phyloP scores from a whole-genome alignment of 2,329 filamentous ascomycete genomes.

The Metarhizium rileyi region DNA sequence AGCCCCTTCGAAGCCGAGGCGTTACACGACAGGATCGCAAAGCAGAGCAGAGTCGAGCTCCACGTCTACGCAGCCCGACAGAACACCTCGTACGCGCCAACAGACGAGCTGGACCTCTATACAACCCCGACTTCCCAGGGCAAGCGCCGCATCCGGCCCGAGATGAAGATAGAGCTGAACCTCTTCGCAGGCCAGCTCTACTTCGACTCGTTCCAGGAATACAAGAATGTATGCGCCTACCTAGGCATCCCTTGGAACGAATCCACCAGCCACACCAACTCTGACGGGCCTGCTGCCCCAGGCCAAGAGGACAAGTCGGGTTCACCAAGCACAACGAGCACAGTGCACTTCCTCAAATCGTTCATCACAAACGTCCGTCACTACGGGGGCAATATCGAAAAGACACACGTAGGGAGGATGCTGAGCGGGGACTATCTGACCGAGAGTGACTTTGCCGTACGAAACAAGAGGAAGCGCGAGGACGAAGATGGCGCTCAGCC shows the following conservation, averaged over 20 bases:
- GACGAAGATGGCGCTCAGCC: neutral
- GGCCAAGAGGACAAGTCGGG: neutral
- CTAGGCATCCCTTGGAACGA: slow-evolving; percentile 35
- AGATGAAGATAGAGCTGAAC: slow-evolving; percentile 41
- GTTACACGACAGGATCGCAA: slow-evolving; percentile 31
- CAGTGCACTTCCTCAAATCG: slow-evolving; percentile 26
- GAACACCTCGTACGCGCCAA: slow-evolving; percentile 1
- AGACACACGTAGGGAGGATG: slow-evolving; percentile 31
- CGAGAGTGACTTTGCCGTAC: slow-evolving; percentile 11
- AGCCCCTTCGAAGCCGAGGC: slow-evolving; percentile 40
- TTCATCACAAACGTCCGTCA: slow-evolving; percentile 27
- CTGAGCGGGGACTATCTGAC: slow-evolving; percentile 21
- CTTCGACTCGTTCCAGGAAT: slow-evolving; percentile 43
- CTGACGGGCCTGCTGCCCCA: slow-evolving; percentile 25
- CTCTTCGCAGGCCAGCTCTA: slow-evolving; percentile 63
- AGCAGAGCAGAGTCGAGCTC: slow-evolving; percentile 27
- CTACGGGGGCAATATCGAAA: slow-evolving; percentile 27
- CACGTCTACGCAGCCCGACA: slow-evolving; percentile 37
- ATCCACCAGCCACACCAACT: slow-evolving; percentile 13
- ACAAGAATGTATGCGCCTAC: slow-evolving; percentile 38
- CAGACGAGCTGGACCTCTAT: slow-evolving; percentile 2
- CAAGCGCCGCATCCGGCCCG: neutral
- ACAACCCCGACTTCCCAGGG: neutral
- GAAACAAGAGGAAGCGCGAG: neutral
- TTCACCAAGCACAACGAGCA: slow-evolving; percentile 15